phyloP scores from a whole-genome alignment of 352 stramenopile genomes.

The Pythium phragmitis region DNA sequence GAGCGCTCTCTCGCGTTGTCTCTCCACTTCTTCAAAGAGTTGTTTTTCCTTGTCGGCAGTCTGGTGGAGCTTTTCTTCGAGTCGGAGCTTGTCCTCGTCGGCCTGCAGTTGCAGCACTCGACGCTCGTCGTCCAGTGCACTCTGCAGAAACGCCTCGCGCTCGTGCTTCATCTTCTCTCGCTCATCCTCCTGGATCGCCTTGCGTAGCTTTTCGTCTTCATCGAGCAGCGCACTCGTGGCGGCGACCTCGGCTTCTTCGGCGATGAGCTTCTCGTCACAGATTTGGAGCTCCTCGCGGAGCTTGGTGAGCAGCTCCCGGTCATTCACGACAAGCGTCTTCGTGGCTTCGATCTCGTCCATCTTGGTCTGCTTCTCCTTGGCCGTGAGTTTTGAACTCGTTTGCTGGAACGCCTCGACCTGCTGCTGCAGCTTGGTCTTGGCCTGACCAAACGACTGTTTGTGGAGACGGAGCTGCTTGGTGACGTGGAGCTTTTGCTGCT shows the following conservation, averaged over 20 bases:
- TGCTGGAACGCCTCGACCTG: slow-evolving; percentile 83
- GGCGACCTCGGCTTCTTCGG: slow-evolving; percentile 71
- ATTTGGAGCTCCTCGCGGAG: slow-evolving; percentile 64
- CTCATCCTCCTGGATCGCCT: slow-evolving; percentile 78
- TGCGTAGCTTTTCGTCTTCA: slow-evolving; percentile 73
- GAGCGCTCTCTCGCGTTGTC: slow-evolving; percentile 46
- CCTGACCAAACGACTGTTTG: slow-evolving; percentile 73
- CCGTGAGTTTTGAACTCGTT: slow-evolving; percentile 32
- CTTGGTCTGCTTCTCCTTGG: slow-evolving; percentile 51
- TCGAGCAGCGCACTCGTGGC: slow-evolving; percentile 73
- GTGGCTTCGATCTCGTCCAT: slow-evolving; percentile 63
- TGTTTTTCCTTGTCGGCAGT: slow-evolving; percentile 81
- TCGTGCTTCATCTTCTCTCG: slow-evolving; percentile 82
- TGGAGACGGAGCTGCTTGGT: slow-evolving; percentile 65
- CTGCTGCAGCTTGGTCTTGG: slow-evolving; percentile 71
- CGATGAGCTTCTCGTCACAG: slow-evolving; percentile 64
- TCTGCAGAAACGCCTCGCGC: slow-evolving; percentile 56
- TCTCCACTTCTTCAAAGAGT: slow-evolving; percentile 69
- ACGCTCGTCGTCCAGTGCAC: slow-evolving; percentile 64
- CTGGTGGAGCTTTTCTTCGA: slow-evolving; percentile 44
- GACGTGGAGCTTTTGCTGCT: slow-evolving; percentile 77
- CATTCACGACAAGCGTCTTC: slow-evolving; percentile 55
- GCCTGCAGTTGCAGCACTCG: slow-evolving; percentile 52
- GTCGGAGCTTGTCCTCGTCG: slow-evolving; percentile 55
- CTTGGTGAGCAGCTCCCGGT: slow-evolving; percentile 53